These are phyloP conservation scores for Cladosporium sphaerospermum DNA, from an alignment of 2,329 filamentous ascomycete species.

Conservation along the genomic window DNA sequence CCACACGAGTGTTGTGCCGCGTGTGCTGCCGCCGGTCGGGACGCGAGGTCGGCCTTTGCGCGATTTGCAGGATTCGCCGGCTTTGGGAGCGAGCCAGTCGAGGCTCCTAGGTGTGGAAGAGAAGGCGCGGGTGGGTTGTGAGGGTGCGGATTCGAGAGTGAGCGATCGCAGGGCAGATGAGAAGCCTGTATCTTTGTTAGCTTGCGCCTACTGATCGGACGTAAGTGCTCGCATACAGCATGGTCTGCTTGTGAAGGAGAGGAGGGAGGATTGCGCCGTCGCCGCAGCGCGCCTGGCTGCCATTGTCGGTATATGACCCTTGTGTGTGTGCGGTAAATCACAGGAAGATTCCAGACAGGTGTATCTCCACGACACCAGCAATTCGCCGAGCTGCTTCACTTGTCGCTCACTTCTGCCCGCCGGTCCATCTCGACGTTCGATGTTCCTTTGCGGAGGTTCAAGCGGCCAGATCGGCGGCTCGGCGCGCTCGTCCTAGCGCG, in stretches of 20 bases:
- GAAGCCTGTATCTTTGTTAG: conserved; percentile 32
- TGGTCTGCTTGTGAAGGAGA: conserved; percentile 24
- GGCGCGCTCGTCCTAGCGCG: neutral
- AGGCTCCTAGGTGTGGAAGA: conserved; percentile 25
- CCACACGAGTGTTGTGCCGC: conserved; percentile 93
- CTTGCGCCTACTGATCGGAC: neutral
- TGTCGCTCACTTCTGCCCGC: neutral
- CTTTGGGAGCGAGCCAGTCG: conserved; percentile 78
- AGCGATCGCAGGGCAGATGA: conserved; percentile 23
- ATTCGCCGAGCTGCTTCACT: too few relatives aligned
- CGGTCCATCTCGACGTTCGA: neutral
- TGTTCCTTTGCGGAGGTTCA: conserved; percentile 7
- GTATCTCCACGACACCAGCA: too few relatives aligned
- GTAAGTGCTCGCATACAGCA: conserved; percentile 20
- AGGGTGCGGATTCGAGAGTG: conserved; percentile 17
- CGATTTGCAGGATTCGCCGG: conserved; percentile 79
- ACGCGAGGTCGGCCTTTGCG: conserved; percentile 82
- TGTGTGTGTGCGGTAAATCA: too few relatives aligned
- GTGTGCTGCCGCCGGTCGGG: conserved; percentile 79
- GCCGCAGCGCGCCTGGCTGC: conserved; percentile 3
- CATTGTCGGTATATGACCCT: neutral
- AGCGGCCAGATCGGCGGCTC: neutral
- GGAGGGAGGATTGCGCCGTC: conserved; percentile 17
- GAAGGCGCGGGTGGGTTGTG: conserved; percentile 21
- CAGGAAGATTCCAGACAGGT: too few relatives aligned